phyloP scores from a whole-genome alignment of 257 asterid species.

The Osmanthus fragrans region DNA sequence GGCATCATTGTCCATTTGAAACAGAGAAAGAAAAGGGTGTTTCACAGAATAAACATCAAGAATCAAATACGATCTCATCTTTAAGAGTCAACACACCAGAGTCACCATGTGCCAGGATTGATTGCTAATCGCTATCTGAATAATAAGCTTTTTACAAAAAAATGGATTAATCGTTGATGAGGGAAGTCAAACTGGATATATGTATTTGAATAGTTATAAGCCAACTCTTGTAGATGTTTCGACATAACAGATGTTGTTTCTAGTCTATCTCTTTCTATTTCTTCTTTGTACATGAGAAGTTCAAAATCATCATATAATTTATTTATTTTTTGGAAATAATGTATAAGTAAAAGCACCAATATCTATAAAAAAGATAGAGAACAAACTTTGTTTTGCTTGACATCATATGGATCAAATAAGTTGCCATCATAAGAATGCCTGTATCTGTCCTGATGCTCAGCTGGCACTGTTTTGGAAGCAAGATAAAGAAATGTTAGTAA shows the following conservation, averaged over 20 bases:
- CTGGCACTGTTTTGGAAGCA: slow-evolving; percentile 45
- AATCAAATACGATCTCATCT: background rate
- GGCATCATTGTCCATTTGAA: background rate
- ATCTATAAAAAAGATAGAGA: slow-evolving; percentile 31
- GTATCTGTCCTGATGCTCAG: slow-evolving; percentile 63
- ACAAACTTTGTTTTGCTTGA: slow-evolving; percentile 66
- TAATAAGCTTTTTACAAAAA: background rate
- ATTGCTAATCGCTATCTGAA: background rate
- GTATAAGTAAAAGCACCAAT: background rate
- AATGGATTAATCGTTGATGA: too few relatives aligned
- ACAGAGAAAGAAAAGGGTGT: background rate
- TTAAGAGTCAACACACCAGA: background rate
- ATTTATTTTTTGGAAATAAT: background rate
- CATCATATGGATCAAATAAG: slow-evolving; percentile 60
- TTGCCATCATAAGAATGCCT: slow-evolving; percentile 65
- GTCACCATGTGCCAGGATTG: background rate
- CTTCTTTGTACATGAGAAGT: too few relatives aligned
- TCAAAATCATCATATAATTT: too few relatives aligned
- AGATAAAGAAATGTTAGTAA: slow-evolving; percentile 25
- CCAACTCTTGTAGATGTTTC: too few relatives aligned
- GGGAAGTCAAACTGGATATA: too few relatives aligned
- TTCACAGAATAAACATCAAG: background rate
- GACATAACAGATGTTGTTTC: too few relatives aligned
- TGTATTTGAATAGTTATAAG: too few relatives aligned
- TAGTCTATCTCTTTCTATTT: too few relatives aligned